Conservation (phyloP, 306 rosid species). For the Herpetospermum pedunculosum region DNA sequence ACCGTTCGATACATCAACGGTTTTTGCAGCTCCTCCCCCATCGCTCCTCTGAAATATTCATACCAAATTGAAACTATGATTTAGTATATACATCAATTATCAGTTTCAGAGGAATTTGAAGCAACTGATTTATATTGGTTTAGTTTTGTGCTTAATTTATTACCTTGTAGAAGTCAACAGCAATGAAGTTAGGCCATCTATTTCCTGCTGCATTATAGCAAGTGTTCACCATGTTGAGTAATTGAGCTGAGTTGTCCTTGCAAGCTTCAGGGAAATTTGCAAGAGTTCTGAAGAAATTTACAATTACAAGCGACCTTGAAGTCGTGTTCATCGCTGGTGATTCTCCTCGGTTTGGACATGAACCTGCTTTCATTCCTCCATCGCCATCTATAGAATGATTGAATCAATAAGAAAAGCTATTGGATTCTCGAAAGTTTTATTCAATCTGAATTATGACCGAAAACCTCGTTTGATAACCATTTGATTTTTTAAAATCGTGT, state of each 20-base stretch:
- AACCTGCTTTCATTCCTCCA: constrained; percentile 61
- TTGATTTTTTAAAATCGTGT: too few species aligned
- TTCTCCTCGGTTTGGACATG: constrained; percentile 55
- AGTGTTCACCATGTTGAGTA: constrained; percentile 55
- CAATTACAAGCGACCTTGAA: constrained; percentile 50
- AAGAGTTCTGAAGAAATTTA: constrained; percentile 46
- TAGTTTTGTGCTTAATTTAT: not conserved
- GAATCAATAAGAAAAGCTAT: not conserved
- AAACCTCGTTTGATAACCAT: too few species aligned
- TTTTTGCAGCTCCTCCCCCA: constrained; percentile 63
- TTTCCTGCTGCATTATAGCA: constrained; percentile 49
- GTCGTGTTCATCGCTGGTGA: constrained; percentile 39
- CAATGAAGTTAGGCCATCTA: constrained; percentile 79
- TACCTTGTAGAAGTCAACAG: constrained; percentile 81
- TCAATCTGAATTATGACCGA: too few species aligned
- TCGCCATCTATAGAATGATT: constrained; percentile 37
- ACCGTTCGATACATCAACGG: constrained; percentile 52
- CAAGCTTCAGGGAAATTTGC: constrained; percentile 37
- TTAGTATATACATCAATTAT: not conserved
- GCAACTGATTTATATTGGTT: not conserved
- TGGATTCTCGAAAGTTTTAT: not conserved
- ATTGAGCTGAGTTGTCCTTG: constrained; percentile 60
- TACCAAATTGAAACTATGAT: not conserved
- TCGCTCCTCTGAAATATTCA: constrained; percentile 52
- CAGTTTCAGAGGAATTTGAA: not conserved